phyloP scores from a whole-genome alignment of 495 filamentous ascomycete genomes.

The Neurospora hispaniola region DNA sequence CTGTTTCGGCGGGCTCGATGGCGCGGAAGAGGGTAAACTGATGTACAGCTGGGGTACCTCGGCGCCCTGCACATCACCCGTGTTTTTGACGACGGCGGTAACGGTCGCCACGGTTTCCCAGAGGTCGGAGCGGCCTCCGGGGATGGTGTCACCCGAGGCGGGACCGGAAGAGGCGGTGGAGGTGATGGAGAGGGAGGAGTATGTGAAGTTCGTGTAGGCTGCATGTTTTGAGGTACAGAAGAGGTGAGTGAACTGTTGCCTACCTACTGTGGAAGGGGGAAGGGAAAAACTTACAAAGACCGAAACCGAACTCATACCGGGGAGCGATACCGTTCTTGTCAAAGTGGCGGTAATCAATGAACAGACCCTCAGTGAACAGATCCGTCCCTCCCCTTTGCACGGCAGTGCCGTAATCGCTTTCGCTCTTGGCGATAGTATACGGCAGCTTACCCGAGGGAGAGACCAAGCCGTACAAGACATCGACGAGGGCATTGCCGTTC shows the following conservation, averaged over 20 bases:
- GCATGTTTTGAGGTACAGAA: not conserved
- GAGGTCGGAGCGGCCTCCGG: conserved; percentile 57
- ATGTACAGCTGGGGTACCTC: conserved; percentile 64
- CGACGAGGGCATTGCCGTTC: conserved; percentile 74
- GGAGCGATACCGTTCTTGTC: conserved; percentile 51
- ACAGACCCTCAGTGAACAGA: conserved; percentile 63
- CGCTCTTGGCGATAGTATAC: conserved; percentile 77
- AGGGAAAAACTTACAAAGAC: conserved; percentile 40
- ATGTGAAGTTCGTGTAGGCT: conserved; percentile 53
- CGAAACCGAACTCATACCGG: conserved; percentile 53
- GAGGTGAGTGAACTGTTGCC: conserved; percentile 1
- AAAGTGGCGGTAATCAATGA: conserved; percentile 81
- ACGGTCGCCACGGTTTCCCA: conserved; percentile 51
- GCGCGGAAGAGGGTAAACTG: conserved; percentile 33
- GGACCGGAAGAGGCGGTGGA: conserved; percentile 37
- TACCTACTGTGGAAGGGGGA: not conserved
- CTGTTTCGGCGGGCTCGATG: conserved; percentile 39
- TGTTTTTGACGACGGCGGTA: conserved; percentile 53
- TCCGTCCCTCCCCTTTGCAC: conserved; percentile 44
- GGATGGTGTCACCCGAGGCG: conserved; percentile 46
- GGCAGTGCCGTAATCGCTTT: conserved; percentile 67
- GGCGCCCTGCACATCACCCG: conserved; percentile 54
- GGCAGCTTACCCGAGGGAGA: conserved; percentile 80
- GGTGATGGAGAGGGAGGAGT: conserved; percentile 33
- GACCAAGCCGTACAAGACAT: conserved; percentile 74